These are phyloP conservation scores for Ophiostoma himal-ulmi DNA, from an alignment of 2,329 filamentous ascomycete species.

Conservation along the genomic window DNA sequence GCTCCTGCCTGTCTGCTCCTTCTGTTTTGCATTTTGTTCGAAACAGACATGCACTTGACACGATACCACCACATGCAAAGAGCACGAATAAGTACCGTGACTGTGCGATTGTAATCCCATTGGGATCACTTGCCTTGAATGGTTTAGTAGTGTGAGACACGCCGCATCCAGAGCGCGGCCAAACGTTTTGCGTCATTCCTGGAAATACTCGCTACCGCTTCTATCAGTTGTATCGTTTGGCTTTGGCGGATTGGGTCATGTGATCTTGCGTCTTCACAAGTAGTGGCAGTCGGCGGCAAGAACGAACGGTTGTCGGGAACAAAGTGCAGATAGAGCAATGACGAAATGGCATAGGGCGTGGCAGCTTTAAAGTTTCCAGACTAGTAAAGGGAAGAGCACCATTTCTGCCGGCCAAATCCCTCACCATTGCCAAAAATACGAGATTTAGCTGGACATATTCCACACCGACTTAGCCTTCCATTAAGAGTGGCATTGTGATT, in stretches of 20 bases:
- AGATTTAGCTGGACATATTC: not conserved
- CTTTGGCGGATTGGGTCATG: not conserved
- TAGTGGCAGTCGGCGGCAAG: conserved; percentile 19
- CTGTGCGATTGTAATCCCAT: not conserved
- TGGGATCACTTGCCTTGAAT: not conserved
- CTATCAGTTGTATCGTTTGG: not conserved
- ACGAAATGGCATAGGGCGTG: conserved; percentile 16
- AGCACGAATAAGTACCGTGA: not conserved
- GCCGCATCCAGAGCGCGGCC: not conserved
- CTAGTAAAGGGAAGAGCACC: not conserved
- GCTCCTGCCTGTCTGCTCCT: not conserved
- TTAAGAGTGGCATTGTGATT: not conserved
- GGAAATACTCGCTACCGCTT: not conserved
- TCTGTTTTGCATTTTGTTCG: not conserved
- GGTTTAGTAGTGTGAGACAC: not conserved
- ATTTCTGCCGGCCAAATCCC: conserved; percentile 15
- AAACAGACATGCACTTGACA: not conserved
- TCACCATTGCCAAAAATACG: not conserved
- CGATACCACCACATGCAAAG: not conserved
- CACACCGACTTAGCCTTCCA: not conserved
- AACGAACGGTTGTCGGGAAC: conserved; percentile 14
- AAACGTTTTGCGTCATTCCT: conserved; percentile 17
- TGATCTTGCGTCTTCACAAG: conserved; percentile 17
- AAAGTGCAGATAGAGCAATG: conserved; percentile 11
- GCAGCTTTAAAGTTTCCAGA: not conserved